phyloP scores from a whole-genome alignment of 1,284 basidiomycete species.

The Sanguinoderma infundibulare region DNA sequence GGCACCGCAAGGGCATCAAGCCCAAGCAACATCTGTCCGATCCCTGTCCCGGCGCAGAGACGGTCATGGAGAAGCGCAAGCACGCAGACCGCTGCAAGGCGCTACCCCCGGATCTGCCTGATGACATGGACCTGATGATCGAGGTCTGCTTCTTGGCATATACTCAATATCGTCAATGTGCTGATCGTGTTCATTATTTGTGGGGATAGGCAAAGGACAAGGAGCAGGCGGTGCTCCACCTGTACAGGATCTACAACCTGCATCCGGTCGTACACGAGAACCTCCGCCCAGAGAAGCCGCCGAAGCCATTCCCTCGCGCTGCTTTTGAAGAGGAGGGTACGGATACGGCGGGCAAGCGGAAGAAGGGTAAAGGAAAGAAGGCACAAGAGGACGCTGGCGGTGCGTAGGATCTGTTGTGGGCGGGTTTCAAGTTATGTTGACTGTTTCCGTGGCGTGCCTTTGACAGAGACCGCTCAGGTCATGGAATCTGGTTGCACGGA shows the following conservation, averaged over 20 bases:
- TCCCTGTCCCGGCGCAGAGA: slow-evolving; percentile 74
- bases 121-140: slow-evolving; percentile 83
- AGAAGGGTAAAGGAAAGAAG: neutral
- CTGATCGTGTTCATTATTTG: too few species aligned
- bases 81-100: slow-evolving; percentile 81
- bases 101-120: slow-evolving; percentile 61
- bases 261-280: slow-evolving; percentile 63
- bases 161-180: too few species aligned
- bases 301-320: slow-evolving; percentile 44
- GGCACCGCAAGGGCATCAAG: slow-evolving; percentile 72
- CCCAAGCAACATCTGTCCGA: slow-evolving; percentile 93
- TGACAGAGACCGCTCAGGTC: too few species aligned
- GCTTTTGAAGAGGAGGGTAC: slow-evolving; percentile 6
- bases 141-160: slow-evolving; percentile 49
- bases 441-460: too few species aligned
- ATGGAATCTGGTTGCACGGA: too few species aligned
- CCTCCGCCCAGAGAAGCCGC: slow-evolving; percentile 43
- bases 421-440: too few species aligned
- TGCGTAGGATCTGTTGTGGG: too few species aligned
- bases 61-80: slow-evolving; percentile 82
- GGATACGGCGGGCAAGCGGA: neutral
- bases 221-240: slow-evolving; percentile 90
- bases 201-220: slow-evolving; percentile 76
- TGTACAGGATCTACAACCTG: slow-evolving; percentile 80
- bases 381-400: too few species aligned